Conservation (phyloP, 139 green algal genomes). For the Coccomyxa sp. region DNA sequence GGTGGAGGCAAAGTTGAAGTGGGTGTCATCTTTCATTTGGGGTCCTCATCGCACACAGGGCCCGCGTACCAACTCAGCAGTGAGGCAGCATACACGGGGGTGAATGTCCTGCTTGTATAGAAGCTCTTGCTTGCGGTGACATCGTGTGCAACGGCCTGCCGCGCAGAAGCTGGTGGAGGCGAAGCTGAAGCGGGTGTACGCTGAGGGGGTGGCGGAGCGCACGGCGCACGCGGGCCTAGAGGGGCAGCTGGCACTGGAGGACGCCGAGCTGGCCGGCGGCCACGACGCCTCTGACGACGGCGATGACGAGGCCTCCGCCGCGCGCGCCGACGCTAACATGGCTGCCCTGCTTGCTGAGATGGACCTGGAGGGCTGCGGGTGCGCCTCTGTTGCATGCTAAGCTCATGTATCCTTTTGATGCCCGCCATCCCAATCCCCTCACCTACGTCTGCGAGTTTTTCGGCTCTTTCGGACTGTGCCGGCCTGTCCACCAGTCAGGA, state of each 20-base stretch:
- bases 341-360: slow-evolving; percentile 49
- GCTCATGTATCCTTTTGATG: too few relatives aligned
- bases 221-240: slow-evolving; percentile 10
- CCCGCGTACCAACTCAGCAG: too few relatives aligned
- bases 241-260: slow-evolving; percentile 5
- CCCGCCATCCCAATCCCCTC: too few relatives aligned
- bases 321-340: slow-evolving; percentile 50
- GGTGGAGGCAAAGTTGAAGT: slow-evolving; percentile 58
- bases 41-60: too few relatives aligned
- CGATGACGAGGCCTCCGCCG: slow-evolving; percentile 9
- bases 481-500: too few relatives aligned
- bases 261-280: background rate
- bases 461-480: too few relatives aligned
- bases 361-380: slow-evolving; percentile 19
- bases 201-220: slow-evolving; percentile 35
- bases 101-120: background rate
- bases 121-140: too few relatives aligned
- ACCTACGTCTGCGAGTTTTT: too few relatives aligned
- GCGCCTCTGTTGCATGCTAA: slow-evolving; percentile 1
- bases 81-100: background rate
- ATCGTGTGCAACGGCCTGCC: background rate
- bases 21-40: too few relatives aligned
- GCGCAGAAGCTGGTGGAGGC: slow-evolving; percentile 51
- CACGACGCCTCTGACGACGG: background rate
- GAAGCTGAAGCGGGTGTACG: slow-evolving; percentile 47